phyloP scores from a whole-genome alignment of 2,329 filamentous ascomycete species.

The Sporothrix variecibatus region DNA sequence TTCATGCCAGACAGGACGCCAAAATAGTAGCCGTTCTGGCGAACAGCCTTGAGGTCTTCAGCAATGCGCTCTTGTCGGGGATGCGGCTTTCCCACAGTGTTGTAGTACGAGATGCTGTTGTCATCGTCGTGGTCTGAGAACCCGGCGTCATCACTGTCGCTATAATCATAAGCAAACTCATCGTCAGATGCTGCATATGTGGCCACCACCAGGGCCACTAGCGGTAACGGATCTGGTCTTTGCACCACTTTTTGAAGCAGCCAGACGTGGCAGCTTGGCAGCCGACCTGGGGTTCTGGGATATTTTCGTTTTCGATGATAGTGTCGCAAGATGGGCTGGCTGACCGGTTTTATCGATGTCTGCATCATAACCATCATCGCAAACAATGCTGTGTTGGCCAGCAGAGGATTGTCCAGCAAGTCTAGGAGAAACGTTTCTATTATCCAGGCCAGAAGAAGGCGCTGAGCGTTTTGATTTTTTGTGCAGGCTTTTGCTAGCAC shows the following conservation, averaged over 20 bases:
- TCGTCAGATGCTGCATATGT: not conserved
- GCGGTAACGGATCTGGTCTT: not conserved
- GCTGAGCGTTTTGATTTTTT: not conserved
- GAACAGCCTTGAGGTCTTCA: constrained; percentile 62
- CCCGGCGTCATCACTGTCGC: constrained; percentile 36
- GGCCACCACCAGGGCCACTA: not conserved
- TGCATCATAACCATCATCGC: not conserved
- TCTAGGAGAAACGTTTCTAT: not conserved
- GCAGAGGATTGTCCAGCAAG: not conserved
- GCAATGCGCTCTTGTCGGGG: constrained; percentile 42
- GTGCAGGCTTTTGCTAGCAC: constrained; percentile 31
- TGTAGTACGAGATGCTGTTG: constrained; percentile 31
- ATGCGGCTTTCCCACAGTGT: not conserved
- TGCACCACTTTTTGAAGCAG: not conserved
- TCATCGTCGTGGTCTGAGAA: constrained; percentile 37
- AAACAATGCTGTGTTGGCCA: too few species aligned
- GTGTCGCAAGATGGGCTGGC: not conserved
- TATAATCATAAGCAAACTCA: constrained; percentile 20
- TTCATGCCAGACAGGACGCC: constrained; percentile 59
- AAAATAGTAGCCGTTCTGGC: constrained; percentile 68
- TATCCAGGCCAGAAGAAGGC: too few species aligned
- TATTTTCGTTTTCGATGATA: not conserved
- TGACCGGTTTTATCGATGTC: not conserved
- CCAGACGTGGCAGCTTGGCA: not conserved
- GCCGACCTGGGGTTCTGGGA: not conserved